A percentile compares a stretch with the other conserved stretches of the same genome.
phyloP scores from a whole-genome alignment of 208 protist species.

The Leishmania mexicana region DNA sequence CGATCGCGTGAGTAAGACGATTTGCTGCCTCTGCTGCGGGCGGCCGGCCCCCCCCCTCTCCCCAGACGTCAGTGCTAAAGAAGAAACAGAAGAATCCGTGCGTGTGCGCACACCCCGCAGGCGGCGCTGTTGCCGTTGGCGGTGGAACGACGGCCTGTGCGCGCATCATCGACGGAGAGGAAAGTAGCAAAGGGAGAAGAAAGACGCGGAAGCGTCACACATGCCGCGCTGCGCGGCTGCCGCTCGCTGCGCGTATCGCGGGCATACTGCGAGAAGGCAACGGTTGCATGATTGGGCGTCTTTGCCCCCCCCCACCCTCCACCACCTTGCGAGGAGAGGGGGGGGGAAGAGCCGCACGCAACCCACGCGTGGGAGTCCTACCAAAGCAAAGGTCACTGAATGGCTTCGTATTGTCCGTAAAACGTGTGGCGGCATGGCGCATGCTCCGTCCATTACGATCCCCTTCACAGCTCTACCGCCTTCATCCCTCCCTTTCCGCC shows the following conservation, averaged over 20 bases:
- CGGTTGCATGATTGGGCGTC: not conserved
- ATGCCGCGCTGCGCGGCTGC: not conserved
- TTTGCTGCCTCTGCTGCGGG: not conserved
- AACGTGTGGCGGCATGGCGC: not conserved
- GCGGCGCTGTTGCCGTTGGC: not conserved
- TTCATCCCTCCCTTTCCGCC: not conserved
- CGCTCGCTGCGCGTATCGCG: not conserved
- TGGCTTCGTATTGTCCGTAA: not conserved
- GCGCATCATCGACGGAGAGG: not conserved
- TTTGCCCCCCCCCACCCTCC: not conserved
- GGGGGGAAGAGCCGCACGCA: not conserved
- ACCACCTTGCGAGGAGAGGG: not conserved
- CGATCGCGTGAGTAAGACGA: not conserved
- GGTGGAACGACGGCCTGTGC: not conserved
- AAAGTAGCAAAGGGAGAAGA: not conserved
- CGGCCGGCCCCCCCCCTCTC: not conserved
- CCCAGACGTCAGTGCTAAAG: not conserved
- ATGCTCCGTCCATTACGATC: not conserved
- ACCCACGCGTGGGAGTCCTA: not conserved
- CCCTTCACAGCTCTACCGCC: not conserved
- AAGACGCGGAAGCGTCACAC: not conserved
- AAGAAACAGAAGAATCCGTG: not conserved
- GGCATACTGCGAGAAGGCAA: not conserved
- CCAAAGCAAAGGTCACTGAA: not conserved
- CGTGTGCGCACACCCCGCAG: not conserved